Evolutionary conservation across 805 yeast species (phyloP).

Genomic region (Kodamaea fukazawae): DNA sequence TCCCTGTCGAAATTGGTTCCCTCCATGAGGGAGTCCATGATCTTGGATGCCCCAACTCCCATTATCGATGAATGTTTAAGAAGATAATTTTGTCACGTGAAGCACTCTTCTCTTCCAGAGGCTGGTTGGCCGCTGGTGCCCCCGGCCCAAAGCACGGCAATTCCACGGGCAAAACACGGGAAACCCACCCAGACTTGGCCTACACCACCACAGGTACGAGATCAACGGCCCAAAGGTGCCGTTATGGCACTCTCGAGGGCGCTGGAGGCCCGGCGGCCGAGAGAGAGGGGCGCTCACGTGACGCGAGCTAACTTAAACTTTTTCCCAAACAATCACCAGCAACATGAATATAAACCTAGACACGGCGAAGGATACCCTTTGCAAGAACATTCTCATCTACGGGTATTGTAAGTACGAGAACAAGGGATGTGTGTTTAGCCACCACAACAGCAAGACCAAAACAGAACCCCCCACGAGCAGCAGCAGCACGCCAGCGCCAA

Average conservation of each 20-base stretch:
- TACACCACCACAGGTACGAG: no score
- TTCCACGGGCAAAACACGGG: no score
- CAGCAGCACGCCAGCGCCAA: neutral
- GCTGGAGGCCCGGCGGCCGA: no score
- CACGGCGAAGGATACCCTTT: slow-evolving; percentile 71
- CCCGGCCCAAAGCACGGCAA: no score
- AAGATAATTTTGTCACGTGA: no score
- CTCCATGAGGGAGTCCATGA: slow-evolving; percentile 68
- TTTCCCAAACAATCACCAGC: neutral
- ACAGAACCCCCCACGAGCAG: neutral
- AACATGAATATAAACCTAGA: slow-evolving; percentile 43
- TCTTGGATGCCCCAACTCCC: slow-evolving; percentile 62
- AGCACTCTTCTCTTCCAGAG: no score
- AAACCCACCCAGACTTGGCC: no score
- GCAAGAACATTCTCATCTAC: slow-evolving; percentile 79
- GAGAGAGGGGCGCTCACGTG: no score
- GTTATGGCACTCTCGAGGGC: no score
- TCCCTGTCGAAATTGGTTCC: slow-evolving; percentile 86
- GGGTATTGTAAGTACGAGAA: slow-evolving; percentile 87
- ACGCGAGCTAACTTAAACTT: no score
- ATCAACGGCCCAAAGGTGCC: no score
- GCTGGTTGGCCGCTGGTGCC: no score
- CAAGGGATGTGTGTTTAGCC: slow-evolving; percentile 83
- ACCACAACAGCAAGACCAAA: slow-evolving; percentile 39
- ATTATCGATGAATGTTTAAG: slow-evolving; percentile 24